phyloP scores from a whole-genome alignment of 2,329 filamentous ascomycete species.

The Neonectria coccinea region DNA sequence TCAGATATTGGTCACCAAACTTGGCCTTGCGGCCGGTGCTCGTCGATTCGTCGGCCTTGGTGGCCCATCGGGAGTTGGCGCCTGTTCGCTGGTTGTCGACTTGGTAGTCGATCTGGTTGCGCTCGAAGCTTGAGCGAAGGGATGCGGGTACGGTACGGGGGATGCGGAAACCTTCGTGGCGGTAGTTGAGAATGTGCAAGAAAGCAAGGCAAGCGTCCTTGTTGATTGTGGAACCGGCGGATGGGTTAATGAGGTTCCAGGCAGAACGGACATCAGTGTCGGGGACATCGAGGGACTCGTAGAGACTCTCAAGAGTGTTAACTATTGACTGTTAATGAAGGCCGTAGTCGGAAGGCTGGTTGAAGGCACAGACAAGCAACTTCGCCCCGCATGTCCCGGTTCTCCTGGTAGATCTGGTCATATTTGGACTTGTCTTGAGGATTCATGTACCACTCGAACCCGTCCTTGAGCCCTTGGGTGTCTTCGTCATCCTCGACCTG shows the following conservation, averaged over 20 bases:
- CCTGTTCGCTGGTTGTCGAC: conserved; percentile 77
- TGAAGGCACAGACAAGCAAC: conserved; percentile 72
- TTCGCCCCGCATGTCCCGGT: conserved; percentile 87
- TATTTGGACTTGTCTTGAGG: conserved; percentile 92
- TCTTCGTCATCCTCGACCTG: conserved; percentile 86
- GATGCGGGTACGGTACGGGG: conserved; percentile 91
- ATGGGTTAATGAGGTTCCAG: conserved; percentile 98
- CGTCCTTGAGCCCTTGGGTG: conserved; percentile 87
- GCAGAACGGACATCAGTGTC: conserved; percentile 87
- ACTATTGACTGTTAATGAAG: conserved; percentile 63
- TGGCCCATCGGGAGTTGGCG: conserved; percentile 81
- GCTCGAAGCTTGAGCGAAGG: conserved; percentile 91
- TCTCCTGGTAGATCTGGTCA: conserved; percentile 96
- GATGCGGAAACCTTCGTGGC: conserved; percentile 94
- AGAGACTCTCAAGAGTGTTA: conserved; percentile 82
- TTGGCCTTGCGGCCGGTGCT: conserved; percentile 91
- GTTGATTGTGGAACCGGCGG: conserved; percentile 82
- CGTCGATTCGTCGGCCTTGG: conserved; percentile 82
- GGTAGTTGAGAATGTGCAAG: conserved; percentile 94
- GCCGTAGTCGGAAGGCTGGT: neutral
- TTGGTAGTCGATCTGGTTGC: conserved; percentile 97
- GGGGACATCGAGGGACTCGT: conserved; percentile 80
- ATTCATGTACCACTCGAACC: conserved; percentile 99
- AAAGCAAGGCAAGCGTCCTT: conserved; percentile 96
- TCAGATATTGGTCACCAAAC: conserved; percentile 97